A percentile compares a stretch with the other conserved stretches of the same genome.
These are phyloP conservation scores for Fusarium decemcellulare DNA, from an alignment of 2,329 filamentous ascomycete genomes.

Conservation along the genomic window DNA sequence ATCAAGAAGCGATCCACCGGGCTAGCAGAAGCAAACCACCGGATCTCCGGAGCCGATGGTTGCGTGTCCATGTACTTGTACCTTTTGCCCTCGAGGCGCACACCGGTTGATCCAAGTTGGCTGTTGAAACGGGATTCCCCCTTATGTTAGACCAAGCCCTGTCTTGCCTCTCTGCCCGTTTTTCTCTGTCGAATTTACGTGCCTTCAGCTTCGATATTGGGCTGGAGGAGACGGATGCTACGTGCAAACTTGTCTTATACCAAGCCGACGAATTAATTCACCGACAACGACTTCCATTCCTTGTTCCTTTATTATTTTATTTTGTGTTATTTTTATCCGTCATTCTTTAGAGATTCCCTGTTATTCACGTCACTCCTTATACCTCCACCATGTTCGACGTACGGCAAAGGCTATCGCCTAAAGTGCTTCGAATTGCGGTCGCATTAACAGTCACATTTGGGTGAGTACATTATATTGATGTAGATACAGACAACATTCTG, in stretches of 20 bases:
- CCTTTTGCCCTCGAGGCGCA: too few species aligned
- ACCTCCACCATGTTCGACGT: not conserved
- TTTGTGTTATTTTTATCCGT: too few species aligned
- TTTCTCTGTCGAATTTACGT: not conserved
- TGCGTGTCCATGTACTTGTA: too few species aligned
- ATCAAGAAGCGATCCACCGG: too few species aligned
- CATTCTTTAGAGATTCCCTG: not conserved
- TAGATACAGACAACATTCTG: not conserved
- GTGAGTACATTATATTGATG: not conserved
- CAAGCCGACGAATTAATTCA: slow-evolving; percentile 5
- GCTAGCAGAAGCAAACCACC: too few species aligned
- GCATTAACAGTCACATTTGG: not conserved
- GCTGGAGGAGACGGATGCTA: not conserved
- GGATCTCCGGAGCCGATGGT: too few species aligned
- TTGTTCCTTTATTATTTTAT: not conserved
- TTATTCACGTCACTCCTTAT: slow-evolving; percentile 2
- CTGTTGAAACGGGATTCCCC: too few species aligned
- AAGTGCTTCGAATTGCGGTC: not conserved
- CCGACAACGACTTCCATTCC: not conserved
- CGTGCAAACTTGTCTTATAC: not conserved
- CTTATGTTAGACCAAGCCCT: too few species aligned
- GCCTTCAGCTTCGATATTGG: not conserved
- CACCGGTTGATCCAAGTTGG: too few species aligned
- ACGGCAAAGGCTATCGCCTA: slow-evolving; percentile 1
- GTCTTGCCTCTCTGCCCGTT: too few species aligned